Evolutionary conservation across 768 basidiomycete genomes (phyloP).

Genomic region (Pulveroboletus sp.): DNA sequence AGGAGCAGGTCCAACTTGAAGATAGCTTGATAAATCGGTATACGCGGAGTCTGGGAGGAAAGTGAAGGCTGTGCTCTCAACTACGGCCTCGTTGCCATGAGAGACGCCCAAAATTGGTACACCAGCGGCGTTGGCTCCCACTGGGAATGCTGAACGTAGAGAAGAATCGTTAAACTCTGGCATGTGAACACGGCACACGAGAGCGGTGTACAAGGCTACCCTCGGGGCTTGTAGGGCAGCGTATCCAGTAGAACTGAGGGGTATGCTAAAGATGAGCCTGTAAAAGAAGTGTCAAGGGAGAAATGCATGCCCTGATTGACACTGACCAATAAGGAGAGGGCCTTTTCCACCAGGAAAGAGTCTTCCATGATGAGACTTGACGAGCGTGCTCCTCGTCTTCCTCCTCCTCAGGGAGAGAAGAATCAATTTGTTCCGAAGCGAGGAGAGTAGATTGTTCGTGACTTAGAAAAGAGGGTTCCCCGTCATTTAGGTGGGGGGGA

Average conservation of each 20-base stretch:
- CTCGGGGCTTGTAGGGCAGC: constrained; percentile 61
- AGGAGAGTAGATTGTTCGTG: constrained; percentile 37
- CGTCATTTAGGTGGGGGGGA: constrained; percentile 43
- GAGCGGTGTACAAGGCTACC: constrained; percentile 68
- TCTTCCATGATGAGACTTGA: constrained; percentile 22
- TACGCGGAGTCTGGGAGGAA: constrained; percentile 4
- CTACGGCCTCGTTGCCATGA: not conserved
- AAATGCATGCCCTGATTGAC: not conserved
- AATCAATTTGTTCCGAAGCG: constrained; percentile 4
- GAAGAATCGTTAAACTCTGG: constrained; percentile 43
- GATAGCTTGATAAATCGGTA: not conserved
- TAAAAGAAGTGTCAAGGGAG: not conserved
- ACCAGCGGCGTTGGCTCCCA: not conserved
- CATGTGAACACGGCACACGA: constrained; percentile 64
- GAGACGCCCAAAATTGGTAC: not conserved
- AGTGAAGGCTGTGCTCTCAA: not conserved
- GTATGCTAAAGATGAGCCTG: constrained; percentile 52
- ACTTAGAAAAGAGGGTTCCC: constrained; percentile 40
- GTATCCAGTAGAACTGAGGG: constrained; percentile 51
- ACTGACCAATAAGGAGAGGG: constrained; percentile 72
- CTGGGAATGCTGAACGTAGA: not conserved
- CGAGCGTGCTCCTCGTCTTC: constrained; percentile 29
- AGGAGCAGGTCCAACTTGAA: not conserved
- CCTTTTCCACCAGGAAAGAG: constrained; percentile 67
- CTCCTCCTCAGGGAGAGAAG: constrained; percentile 12